A percentile compares a stretch with the other conserved stretches of the same genome.
These are phyloP conservation scores for Neofusicoccum kwambonambiense DNA, from an alignment of 2,329 filamentous ascomycete species.

Conservation along the genomic window DNA sequence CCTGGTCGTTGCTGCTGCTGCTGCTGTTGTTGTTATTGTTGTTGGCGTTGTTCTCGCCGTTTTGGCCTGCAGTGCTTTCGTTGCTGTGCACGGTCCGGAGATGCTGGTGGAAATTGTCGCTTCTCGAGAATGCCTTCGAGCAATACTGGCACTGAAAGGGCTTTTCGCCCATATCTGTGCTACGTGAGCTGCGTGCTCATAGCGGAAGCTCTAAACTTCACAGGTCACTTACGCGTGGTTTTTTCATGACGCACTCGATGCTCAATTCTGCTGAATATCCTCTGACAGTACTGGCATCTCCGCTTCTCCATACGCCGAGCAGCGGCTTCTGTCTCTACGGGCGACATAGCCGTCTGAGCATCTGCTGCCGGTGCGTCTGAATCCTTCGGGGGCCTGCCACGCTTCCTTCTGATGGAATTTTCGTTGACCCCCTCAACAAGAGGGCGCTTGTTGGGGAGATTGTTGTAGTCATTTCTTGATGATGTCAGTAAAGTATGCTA, in stretches of 20 bases:
- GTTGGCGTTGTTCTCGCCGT: background rate
- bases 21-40: background rate
- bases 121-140: constrained; percentile 17
- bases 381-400: background rate
- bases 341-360: background rate
- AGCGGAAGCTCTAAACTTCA: background rate
- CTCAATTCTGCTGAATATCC: constrained; percentile 15
- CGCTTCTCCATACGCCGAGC: constrained; percentile 9
- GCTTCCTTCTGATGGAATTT: background rate
- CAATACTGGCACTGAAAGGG: constrained; percentile 11
- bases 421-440: constrained; percentile 5
- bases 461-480: background rate
- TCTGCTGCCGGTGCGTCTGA: background rate
- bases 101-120: constrained; percentile 16
- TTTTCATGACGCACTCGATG: constrained; percentile 14
- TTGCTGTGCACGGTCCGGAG: constrained; percentile 13
- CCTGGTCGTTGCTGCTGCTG: background rate
- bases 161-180: constrained; percentile 13
- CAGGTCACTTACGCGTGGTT: constrained; percentile 9
- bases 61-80: background rate
- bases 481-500: background rate
- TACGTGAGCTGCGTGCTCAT: background rate
- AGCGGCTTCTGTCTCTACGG: background rate
- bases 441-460: background rate
- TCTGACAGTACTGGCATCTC: constrained; percentile 9